Base-by-base conservation (phyloP, 1,284 basidiomycete genomes). In the Phenoliferia sp. region DNA sequence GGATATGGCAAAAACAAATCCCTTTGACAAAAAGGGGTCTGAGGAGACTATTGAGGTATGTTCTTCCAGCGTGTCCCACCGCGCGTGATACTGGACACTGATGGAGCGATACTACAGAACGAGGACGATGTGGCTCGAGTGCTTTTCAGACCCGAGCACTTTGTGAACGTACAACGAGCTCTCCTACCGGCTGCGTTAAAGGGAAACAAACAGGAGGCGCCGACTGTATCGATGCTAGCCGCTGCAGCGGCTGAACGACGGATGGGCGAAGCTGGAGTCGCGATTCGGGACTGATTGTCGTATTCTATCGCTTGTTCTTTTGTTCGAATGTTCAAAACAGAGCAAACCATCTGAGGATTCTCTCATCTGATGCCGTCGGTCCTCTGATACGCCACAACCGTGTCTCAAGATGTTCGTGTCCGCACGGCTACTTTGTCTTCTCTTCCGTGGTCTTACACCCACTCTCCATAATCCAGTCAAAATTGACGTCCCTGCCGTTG, bases 81-180 rank as follows among this genome's bases (percentile, higher is more conserved):
- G 1, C 1, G 35, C 52, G 15, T 17, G 50, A 56, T 15, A 6
- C 9, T 22, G n/a, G 17, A 39, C 5, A 15, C 35, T 64, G 58
- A 61, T 22, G 3, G 28, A 10, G 3, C 16, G 26, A n/a, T 10
- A 6, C 55, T 1, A 3, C 26, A 52, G 48, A 26, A 52, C 48
- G 62, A 72, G 71, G 69, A 70, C 62, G 69, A 70, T 4, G 57
- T 71, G 34, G 55, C 63, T 2, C 67, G 67, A 22, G 61, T 58
- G 28, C 59, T 73, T 4, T 65, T 73, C 56, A 7, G 58, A 0
- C 55, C 65, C 2, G 28, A 65, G 32, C 67, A 68, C 28, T 70
- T 63, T 59, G 48, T 64, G 39, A 52, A 32, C n/a, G 58, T 73
- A 3, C 67, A 73, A n/a, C 28, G 55, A 2, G n/a, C 65, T 3